Percentiles rank a stretch among this genome's conserved stretches.
Evolutionary conservation across 768 basidiomycete species (phyloP).

Genomic region (Peribolospora baueri): DNA sequence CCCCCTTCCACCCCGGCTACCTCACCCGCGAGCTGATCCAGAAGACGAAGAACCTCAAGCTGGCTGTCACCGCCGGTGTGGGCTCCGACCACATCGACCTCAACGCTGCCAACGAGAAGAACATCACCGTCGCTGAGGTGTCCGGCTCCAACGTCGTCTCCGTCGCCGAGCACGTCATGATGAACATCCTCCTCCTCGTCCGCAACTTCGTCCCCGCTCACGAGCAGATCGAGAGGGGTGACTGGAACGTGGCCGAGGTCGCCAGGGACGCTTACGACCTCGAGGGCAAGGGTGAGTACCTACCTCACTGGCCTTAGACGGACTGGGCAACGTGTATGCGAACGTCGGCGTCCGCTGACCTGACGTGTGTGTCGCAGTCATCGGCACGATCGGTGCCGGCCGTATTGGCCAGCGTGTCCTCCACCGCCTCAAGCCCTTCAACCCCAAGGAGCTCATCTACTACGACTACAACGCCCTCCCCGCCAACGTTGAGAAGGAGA

Average conservation of each 20-base stretch:
- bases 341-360: too few relatives aligned
- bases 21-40: slow-evolving; percentile 11
- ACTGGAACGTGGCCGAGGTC: slow-evolving; percentile 46
- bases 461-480: slow-evolving; percentile 20
- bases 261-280: slow-evolving; percentile 53
- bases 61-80: slow-evolving; percentile 74
- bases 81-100: slow-evolving; percentile 54
- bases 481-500: slow-evolving; percentile 36
- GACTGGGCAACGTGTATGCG: too few relatives aligned
- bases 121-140: slow-evolving; percentile 56
- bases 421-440: slow-evolving; percentile 53
- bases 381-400: slow-evolving; percentile 60
- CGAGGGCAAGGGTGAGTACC: slow-evolving; percentile 36
- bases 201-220: slow-evolving; percentile 60
- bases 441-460: slow-evolving; percentile 74
- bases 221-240: slow-evolving; percentile 55
- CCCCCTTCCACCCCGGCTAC: slow-evolving; percentile 16
- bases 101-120: slow-evolving; percentile 37
- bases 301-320: too few relatives aligned
- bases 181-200: slow-evolving; percentile 73
- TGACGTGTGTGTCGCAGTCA: slow-evolving; percentile 21
- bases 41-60: slow-evolving; percentile 65
- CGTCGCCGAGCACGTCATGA: slow-evolving; percentile 17
- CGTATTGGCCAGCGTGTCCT: slow-evolving; percentile 36
- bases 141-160: slow-evolving; percentile 53